Conservation (phyloP, 2,329 filamentous ascomycete genomes). For the Leptodontidium sp. region DNA sequence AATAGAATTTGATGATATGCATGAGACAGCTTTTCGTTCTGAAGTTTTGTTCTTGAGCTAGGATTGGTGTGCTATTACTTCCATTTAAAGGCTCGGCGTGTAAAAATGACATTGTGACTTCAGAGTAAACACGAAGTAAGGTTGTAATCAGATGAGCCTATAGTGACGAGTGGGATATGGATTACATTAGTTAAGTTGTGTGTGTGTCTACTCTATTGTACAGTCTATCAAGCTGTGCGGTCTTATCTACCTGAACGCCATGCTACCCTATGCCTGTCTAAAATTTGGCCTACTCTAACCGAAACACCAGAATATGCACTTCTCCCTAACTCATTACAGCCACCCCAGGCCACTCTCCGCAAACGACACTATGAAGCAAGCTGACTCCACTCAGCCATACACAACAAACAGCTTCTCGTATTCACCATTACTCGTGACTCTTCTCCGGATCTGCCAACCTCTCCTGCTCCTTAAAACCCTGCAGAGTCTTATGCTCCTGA, state of each 20-base stretch:
- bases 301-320: neutral
- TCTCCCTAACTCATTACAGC: neutral
- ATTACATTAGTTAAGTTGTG: neutral
- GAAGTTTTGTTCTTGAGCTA: neutral
- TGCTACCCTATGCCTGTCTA: too few species aligned
- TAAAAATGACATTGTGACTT: too few species aligned
- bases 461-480: conserved; percentile 52
- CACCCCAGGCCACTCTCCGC: neutral
- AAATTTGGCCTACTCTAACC: neutral
- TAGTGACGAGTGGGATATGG: neutral
- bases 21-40: neutral
- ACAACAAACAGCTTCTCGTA: neutral
- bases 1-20: conserved; percentile 25
- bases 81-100: too few species aligned
- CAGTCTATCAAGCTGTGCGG: neutral
- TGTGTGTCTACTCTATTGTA: neutral
- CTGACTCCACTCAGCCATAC: neutral
- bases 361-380: neutral
- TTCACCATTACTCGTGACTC: conserved; percentile 20
- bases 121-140: too few species aligned
- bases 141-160: too few species aligned
- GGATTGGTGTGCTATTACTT: neutral
- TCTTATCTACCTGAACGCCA: too few species aligned
- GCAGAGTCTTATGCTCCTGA: conserved; percentile 55
- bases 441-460: conserved; percentile 39